Base-by-base conservation (phyloP, 305 asterid genomes). In the Fraxinus ornus region DNA sequence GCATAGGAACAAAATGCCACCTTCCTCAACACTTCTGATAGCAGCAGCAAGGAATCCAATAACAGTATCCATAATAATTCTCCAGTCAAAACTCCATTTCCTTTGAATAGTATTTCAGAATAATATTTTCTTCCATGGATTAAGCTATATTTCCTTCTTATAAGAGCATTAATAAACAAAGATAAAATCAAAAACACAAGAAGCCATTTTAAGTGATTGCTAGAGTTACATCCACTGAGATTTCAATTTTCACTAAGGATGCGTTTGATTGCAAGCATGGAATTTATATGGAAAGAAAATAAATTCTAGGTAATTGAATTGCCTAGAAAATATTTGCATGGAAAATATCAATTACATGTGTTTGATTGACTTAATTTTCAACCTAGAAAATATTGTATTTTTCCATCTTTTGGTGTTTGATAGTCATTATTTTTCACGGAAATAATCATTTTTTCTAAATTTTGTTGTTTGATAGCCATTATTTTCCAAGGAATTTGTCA, bases 31-130 rank as follows among this genome's bases (percentile, higher is more conserved):
- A 71, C 95, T 92, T 37, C 91, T 94, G 78, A 92, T 88, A 83
- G 94, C 95, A 81, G 93, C 95, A 79, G 91, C 94, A 76, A 92
- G 78, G 91, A 92, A 92, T 83, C 94, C 95, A 87, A 90, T 87
- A 71, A 90, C 84, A 55, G 91, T 81, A 26, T 92, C 94, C 44
- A 87, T 41, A 62, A 87, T 83, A 74, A 88, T 83, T 79, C 88
- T 88, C 96, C 96, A 92, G 5, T 90, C 90, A 79, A 90, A 90
- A 26, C 80, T 87, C 86, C 88, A 89, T 79, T 17, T 89, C 89
- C 94, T 90, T 86, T 78, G 82, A 86, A 37, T 15, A 76, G 35
- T 37, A 78, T 19, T 77, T 22, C 30, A 21, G 12, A 62, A 62
- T 8, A 19, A 24, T 21, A 21, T 62, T 62, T 47, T 72, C 68